Base-by-base conservation (phyloP, 768 basidiomycete genomes). In the Pholiota microspora region DNA sequence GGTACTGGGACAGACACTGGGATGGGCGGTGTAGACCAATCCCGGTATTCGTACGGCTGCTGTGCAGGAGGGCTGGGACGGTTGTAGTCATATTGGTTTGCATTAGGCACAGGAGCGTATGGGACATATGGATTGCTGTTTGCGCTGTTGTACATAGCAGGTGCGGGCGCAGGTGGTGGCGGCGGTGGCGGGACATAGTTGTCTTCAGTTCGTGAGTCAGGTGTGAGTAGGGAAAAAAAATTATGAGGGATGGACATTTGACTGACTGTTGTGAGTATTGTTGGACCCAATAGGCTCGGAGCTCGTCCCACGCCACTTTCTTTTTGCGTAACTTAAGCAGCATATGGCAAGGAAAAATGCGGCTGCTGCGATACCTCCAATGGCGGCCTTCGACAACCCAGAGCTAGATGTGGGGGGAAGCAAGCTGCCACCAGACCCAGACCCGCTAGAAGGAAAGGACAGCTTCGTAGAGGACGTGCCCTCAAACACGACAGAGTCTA, bases 401-500 rank as follows among this genome's bases (percentile, higher is more conserved):
- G 29, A 23, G 5, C 34, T 27, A 9, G 16, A 6, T 7, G 38
- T 28, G 24, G 8, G 13, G 7, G 34, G n/a, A 4, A 16, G 36
- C 15, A 25, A 27, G 15, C 8, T 8, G 0, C 7, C 21, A 13
- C 34, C 25, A 9, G 28, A 28, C 6, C 35, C 49, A 5, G 49
- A 36, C 6, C 49, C 49, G 3, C 25, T 9, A 3, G 35, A 1
- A 35, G 35, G 1, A 15, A n/a, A 16, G 15, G 34, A 7, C 13
- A 62, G 31, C 7, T 29, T 54, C 9, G 60, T 62, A 7, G 38
- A 9, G 8, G 38, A 35, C 5, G 54, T 56, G 13, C 53, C 61
- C 46, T 57, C 61, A 24, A 55, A 62, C 9, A 51, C 49, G 18
- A 62, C 45, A 29, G 56, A 62, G 40, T 62, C 61, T 8, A 62